A percentile compares a stretch with the other conserved stretches of the same genome.
Conservation (phyloP, 148 eudicot genomes). For the Simmondsia chinensis region DNA sequence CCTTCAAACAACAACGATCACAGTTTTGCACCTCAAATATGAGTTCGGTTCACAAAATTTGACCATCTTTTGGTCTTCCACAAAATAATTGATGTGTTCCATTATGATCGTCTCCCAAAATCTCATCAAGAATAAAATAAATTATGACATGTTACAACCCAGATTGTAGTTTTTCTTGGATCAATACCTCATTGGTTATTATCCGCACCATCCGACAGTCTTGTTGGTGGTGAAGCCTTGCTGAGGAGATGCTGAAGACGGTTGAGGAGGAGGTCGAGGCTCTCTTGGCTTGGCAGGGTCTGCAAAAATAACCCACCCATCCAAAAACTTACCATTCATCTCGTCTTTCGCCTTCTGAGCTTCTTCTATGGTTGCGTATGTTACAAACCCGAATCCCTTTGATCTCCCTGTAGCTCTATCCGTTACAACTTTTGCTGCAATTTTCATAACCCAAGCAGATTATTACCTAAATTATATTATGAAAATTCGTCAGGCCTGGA, state of each 20-base stretch:
- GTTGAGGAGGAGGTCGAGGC: constrained; percentile 47
- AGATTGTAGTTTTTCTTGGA: neutral
- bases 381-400: constrained; percentile 84
- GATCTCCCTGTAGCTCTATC: constrained; percentile 77
- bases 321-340: constrained; percentile 83
- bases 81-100: too few relatives aligned
- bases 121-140: too few relatives aligned
- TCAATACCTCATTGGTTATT: neutral
- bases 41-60: too few relatives aligned
- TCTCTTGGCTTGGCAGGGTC: constrained; percentile 87
- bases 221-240: constrained; percentile 67
- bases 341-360: constrained; percentile 76
- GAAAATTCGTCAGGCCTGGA: too few relatives aligned
- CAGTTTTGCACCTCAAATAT: too few relatives aligned
- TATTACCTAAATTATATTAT: neutral
- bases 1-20: too few relatives aligned
- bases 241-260: constrained; percentile 30
- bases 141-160: too few relatives aligned
- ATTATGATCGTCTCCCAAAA: too few relatives aligned
- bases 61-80: too few relatives aligned
- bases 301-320: constrained; percentile 97
- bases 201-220: constrained; percentile 86
- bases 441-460: constrained; percentile 3
- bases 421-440: constrained; percentile 61
- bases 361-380: constrained; percentile 75